Base-by-base conservation (phyloP, 306 rosid genomes). In the Coriaria nepalensis region DNA sequence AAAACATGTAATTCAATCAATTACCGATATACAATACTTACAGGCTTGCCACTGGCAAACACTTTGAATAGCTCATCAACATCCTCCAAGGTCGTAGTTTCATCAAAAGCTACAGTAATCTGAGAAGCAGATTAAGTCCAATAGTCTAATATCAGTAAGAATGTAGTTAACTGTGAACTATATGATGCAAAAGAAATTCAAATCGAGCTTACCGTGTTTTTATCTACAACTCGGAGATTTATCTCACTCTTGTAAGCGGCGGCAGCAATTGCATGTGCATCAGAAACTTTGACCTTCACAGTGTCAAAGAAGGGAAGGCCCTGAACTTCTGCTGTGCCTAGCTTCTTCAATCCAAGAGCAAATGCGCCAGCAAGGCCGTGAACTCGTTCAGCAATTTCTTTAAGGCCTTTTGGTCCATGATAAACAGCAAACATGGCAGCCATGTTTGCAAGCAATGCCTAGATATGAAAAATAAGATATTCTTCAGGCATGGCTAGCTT, bases 401-500 rank as follows among this genome's bases (percentile, higher is more conserved):
- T 85, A 61, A 92, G 94, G 55, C 99, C 99, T 68, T 73, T 86
- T 9, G 99, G 96, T 70, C 99, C 99, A 55, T 92, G 98, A 66
- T 92, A 92, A 45, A 92, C 96, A 14, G 98, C 98, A 61, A 62
- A 92, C 98, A 92, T 82, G 52, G 98, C 96, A 67, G 98, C 88
- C 98, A 92, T 92, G 78, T 92, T 92, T 58, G 98, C 98, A 65
- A 92, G 96, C 51, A 92, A 67, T 10, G 98, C 98, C 99, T 92
- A 55, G 10, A 59, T 9, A 69, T 20, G 29, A 14, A 60, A 70
- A 52, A 10, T 33, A 63, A 32, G 13, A 14, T 13, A 12, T 20
- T 20, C 55, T 60, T 32, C 10, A 40, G 64, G 65, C 47, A 47
- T 62, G 53, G 52, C 63, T 48, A 57, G 56, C 40, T 42, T 53